These are phyloP conservation scores for Laetiporus sulphureus DNA, from an alignment of 1,284 basidiomycete species.

Conservation along the genomic window DNA sequence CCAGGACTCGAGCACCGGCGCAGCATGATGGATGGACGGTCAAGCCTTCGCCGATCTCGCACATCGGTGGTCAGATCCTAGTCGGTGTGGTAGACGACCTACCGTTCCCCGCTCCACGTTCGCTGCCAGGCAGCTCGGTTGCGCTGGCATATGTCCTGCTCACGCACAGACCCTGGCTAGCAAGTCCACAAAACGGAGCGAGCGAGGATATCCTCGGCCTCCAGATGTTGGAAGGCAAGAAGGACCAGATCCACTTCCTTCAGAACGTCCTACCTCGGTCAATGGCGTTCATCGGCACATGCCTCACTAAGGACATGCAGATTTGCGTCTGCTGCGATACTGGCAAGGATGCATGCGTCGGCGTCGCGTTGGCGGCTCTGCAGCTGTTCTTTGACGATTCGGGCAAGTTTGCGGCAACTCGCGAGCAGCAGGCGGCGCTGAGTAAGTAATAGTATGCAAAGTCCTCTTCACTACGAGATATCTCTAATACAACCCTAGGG, in stretches of 20 bases:
- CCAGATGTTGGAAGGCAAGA: slow-evolving; percentile 39
- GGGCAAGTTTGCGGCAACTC: slow-evolving; percentile 29
- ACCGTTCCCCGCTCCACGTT: slow-evolving; percentile 14
- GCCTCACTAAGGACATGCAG: slow-evolving; percentile 29
- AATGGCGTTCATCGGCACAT: slow-evolving; percentile 38
- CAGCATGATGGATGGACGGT: slow-evolving; percentile 11
- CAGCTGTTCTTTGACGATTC: slow-evolving; percentile 51
- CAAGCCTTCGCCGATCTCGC: slow-evolving; percentile 19
- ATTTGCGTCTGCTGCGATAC: slow-evolving; percentile 51
- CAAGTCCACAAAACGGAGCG: not conserved
- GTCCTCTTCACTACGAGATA: not conserved
- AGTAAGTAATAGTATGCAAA: slow-evolving; percentile 8
- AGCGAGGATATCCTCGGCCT: slow-evolving; percentile 22
- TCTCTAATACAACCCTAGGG: slow-evolving; percentile 1
- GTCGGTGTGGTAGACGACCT: slow-evolving; percentile 20
- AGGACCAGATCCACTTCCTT: slow-evolving; percentile 45
- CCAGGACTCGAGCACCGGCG: not conserved
- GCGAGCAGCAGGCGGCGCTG: slow-evolving; percentile 2
- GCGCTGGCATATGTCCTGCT: slow-evolving; percentile 17
- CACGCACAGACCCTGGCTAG: too few relatives aligned
- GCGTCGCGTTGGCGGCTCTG: slow-evolving; percentile 51
- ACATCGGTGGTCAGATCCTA: slow-evolving; percentile 18
- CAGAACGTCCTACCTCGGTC: slow-evolving; percentile 41
- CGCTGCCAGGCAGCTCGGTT: slow-evolving; percentile 3
- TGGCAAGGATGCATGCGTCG: slow-evolving; percentile 58